Conservation (phyloP, 1,284 basidiomycete species). For the Pseudozyma sp. region DNA sequence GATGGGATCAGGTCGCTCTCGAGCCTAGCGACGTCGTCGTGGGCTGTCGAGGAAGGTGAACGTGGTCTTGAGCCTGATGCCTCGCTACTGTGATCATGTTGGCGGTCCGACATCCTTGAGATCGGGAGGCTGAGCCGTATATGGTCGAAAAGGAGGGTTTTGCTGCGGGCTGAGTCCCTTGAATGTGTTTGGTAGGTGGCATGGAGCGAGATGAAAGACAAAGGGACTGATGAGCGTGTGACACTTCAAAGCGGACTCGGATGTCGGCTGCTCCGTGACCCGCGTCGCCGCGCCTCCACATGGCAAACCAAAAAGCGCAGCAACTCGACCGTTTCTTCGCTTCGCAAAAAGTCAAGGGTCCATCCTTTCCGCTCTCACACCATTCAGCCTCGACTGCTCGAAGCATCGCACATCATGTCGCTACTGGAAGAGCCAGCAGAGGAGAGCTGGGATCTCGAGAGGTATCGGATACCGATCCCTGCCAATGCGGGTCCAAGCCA, state of each 20-base stretch:
- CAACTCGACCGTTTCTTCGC: no score
- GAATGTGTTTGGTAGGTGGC: no score
- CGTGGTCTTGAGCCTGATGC: constrained; percentile 16
- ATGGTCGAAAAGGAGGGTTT: no score
- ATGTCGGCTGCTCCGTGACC: no score
- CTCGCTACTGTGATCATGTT: constrained; percentile 1
- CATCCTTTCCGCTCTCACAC: not conserved
- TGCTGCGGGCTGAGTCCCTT: no score
- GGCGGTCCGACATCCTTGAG: not conserved
- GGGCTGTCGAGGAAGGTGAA: constrained; percentile 3
- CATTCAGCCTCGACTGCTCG: not conserved
- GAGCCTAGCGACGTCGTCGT: constrained; percentile 19
- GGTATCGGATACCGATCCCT: constrained; percentile 32
- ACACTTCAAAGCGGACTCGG: no score
- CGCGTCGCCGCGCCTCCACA: no score
- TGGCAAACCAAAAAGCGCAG: no score
- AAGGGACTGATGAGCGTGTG: no score
- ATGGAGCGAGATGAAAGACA: no score
- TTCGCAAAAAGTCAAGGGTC: constrained; percentile 4
- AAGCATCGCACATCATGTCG: constrained; percentile 22
- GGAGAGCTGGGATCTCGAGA: constrained; percentile 27
- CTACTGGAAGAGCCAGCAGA: constrained; percentile 27
- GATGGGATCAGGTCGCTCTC: constrained; percentile 41
- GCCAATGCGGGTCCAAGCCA: constrained; percentile 28
- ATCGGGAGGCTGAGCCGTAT: not conserved